Base-by-base conservation (phyloP, 345 rosid genomes). In the Corchorus olitorius region DNA sequence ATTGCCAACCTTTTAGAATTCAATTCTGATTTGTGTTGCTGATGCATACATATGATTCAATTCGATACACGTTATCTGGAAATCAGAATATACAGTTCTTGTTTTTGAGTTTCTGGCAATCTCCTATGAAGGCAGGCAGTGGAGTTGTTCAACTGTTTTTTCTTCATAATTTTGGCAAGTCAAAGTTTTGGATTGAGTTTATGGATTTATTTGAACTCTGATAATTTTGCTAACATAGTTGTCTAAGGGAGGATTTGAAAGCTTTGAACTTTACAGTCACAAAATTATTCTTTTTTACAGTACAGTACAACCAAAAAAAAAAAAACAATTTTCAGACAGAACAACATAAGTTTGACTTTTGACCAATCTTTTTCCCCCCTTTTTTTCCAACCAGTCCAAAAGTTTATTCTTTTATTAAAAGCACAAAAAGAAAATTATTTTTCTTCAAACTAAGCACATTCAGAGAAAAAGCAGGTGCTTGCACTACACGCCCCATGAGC, bases 341-440 rank as follows among this genome's bases (percentile, higher is more conserved):
- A 22, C 46, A 64, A 64, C 70, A 16, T n/a, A 66, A 45, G 46
- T 66, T 66, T 20, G 71, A 66, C 70, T 66, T 45, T 66, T 66
- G 71, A 66, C 54, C 54, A 43, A 43, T 43, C 35, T 43, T 5
- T 22, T 15, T 39, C 17, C 1, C 2, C 19, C 5, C n/a, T 6
- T 22, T 15, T 39, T 66, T 39, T 5, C 11, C 37, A 9, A 10
- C 11, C 16, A 10, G 9, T 6, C 1, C 20, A 22, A 59, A 22
- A 15, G 2, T 59, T 64, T 66, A 20, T 20, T 49, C 17, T 6
- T 39, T 39, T 39, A 19, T 66, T 65, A 6, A 65, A 65, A 65
- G 14, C 19, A 55, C 34, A 34, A 14, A 12, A 14, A 12, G 8
- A 6, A 6, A 56, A 56, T 19, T 19, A 17, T 7, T 17, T 6